These are phyloP conservation scores for Crithidia thermophila DNA, from an alignment of 208 protist genomes.

Conservation along the genomic window DNA sequence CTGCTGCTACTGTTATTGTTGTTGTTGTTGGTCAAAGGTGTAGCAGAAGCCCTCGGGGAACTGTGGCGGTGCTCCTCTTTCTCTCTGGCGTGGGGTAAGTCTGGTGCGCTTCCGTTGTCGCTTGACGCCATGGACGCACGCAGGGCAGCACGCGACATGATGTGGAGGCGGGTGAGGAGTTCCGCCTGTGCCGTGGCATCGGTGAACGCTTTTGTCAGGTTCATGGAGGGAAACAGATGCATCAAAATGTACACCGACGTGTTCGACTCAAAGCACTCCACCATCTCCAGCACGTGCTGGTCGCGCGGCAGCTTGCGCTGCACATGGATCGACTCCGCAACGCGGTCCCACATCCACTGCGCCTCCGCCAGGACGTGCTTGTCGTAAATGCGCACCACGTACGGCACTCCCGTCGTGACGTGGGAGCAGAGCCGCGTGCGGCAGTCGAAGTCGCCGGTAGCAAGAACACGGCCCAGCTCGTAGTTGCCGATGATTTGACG, in stretches of 20 bases:
- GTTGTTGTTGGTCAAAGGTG: not conserved
- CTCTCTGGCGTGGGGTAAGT: no score
- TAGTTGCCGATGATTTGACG: constrained; percentile 85
- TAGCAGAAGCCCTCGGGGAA: no score
- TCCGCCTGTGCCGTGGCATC: constrained; percentile 17
- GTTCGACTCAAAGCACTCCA: constrained; percentile 87
- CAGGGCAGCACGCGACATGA: constrained; percentile 1
- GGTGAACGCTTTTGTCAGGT: constrained; percentile 67
- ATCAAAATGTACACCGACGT: constrained; percentile 88
- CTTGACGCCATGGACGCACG: not conserved
- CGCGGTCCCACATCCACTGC: constrained; percentile 87
- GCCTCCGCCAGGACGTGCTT: constrained; percentile 74
- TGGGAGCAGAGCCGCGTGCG: constrained; percentile 82
- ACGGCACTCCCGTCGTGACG: constrained; percentile 73
- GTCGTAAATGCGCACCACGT: constrained; percentile 84
- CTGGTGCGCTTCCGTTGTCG: not conserved
- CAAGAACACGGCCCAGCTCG: constrained; percentile 77
- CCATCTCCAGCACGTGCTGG: constrained; percentile 84
- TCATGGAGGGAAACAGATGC: constrained; percentile 75
- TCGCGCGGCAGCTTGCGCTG: constrained; percentile 81
- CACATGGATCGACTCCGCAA: constrained; percentile 79
- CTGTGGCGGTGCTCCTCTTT: no score
- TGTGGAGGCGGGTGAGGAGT: constrained; percentile 15
- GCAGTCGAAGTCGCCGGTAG: constrained; percentile 86
- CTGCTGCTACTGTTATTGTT: constrained; percentile 7